These are phyloP conservation scores for Cladobotryum mycophilum DNA, from an alignment of 2,329 filamentous ascomycete genomes.

Conservation along the genomic window DNA sequence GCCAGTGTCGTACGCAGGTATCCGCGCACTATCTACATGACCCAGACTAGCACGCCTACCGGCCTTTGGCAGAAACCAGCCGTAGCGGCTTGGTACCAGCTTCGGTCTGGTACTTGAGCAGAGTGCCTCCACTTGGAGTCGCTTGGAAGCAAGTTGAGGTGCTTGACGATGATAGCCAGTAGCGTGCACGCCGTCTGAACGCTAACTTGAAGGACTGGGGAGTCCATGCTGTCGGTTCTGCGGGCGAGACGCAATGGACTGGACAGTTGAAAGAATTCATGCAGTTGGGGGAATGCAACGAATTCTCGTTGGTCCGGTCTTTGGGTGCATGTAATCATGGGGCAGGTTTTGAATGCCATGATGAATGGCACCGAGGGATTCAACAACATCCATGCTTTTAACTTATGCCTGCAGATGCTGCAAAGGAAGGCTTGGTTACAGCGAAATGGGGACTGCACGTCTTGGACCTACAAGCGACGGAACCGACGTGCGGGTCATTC, in stretches of 20 bases:
- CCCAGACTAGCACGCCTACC: neutral
- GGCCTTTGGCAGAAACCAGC: neutral
- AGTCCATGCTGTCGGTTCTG: neutral
- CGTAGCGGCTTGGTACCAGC: neutral
- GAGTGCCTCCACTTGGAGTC: neutral
- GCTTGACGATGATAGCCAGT: neutral
- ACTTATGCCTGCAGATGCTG: no score
- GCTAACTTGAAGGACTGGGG: neutral
- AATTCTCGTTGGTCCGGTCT: no score
- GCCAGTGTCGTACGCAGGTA: neutral
- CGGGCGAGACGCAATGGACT: neutral
- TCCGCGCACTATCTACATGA: neutral
- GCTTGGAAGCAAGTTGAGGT: neutral
- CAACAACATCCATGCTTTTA: no score
- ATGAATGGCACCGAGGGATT: no score
- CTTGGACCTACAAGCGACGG: no score
- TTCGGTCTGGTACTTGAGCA: neutral
- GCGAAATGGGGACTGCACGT: no score
- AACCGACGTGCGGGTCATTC: neutral
- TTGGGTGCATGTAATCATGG: no score
- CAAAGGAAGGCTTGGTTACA: no score
- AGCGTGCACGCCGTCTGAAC: neutral
- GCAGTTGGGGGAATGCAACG: no score
- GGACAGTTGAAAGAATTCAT: no score
- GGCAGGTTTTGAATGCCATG: no score